Evolutionary conservation across 257 asterid species (phyloP).

Genomic region (Solanum chmielewskii): DNA sequence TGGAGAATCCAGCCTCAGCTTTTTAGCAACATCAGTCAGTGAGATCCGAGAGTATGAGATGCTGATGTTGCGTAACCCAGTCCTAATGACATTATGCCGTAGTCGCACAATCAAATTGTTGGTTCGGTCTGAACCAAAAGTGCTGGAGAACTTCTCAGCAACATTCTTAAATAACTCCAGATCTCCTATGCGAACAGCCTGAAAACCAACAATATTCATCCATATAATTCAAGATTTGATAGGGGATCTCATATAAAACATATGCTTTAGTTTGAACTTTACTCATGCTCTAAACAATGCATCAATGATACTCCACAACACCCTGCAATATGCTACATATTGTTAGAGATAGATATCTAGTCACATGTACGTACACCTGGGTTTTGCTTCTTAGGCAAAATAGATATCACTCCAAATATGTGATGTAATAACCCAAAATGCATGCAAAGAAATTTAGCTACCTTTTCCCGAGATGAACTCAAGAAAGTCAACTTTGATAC

Average conservation of each 20-base stretch:
- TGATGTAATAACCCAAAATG: neutral
- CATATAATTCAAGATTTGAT: neutral
- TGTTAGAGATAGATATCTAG: neutral
- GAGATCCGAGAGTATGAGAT: constrained; percentile 84
- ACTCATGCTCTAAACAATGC: neutral
- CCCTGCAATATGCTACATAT: neutral
- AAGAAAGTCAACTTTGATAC: neutral
- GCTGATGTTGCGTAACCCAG: constrained; percentile 82
- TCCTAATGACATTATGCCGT: constrained; percentile 79
- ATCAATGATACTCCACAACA: neutral
- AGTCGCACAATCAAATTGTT: constrained; percentile 82
- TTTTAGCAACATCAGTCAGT: constrained; percentile 63
- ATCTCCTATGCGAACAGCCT: constrained; percentile 95
- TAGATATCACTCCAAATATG: neutral
- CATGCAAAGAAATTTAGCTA: neutral
- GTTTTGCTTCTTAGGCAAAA: neutral
- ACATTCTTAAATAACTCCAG: constrained; percentile 62
- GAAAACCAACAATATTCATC: constrained; percentile 11
- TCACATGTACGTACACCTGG: neutral
- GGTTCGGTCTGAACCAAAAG: constrained; percentile 63
- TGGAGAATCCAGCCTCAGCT: constrained; percentile 70
- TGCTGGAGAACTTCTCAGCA: constrained; percentile 68
- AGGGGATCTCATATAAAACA: neutral
- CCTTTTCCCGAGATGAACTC: neutral
- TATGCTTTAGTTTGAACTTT: neutral